These are phyloP conservation scores for Amanita exitialis DNA, from an alignment of 768 basidiomycete genomes.

Conservation along the genomic window DNA sequence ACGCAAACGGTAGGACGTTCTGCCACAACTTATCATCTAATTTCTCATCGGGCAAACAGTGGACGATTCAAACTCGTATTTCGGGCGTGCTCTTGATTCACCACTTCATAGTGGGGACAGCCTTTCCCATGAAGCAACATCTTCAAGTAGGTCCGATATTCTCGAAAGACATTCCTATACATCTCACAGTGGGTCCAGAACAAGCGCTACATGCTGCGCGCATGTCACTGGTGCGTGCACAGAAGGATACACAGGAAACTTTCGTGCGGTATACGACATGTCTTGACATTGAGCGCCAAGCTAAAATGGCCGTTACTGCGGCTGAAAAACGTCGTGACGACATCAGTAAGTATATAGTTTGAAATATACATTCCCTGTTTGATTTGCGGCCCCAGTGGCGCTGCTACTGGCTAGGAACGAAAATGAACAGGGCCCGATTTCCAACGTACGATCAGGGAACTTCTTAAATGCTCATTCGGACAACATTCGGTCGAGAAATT, in stretches of 20 bases:
- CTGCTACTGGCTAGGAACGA: conserved; percentile 37
- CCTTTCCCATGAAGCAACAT: conserved; percentile 45
- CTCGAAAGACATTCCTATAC: conserved; percentile 5
- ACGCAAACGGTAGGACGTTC: conserved; percentile 19
- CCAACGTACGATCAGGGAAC: not conserved
- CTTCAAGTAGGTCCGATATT: conserved; percentile 39
- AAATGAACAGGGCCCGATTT: conserved; percentile 14
- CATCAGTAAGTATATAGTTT: conserved; percentile 29
- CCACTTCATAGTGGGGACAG: conserved; percentile 43
- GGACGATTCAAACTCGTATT: conserved; percentile 24
- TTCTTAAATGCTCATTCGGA: conserved; percentile 1
- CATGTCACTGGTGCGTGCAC: conserved; percentile 47
- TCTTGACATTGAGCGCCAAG: conserved; percentile 58
- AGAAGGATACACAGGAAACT: conserved; percentile 64
- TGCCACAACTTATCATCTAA: not conserved
- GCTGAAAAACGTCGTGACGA: conserved; percentile 68
- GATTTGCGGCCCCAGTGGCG: conserved; percentile 27
- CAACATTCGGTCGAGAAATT: conserved; percentile 37
- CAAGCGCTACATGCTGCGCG: conserved; percentile 57
- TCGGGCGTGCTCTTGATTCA: conserved; percentile 38
- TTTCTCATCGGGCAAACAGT: conserved; percentile 22
- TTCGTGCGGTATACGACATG: conserved; percentile 62
- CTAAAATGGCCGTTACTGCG: conserved; percentile 48
- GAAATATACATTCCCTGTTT: conserved; percentile 8
- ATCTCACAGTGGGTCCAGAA: conserved; percentile 26